phyloP scores from a whole-genome alignment of 306 rosid species.

The Vigna unguiculata region DNA sequence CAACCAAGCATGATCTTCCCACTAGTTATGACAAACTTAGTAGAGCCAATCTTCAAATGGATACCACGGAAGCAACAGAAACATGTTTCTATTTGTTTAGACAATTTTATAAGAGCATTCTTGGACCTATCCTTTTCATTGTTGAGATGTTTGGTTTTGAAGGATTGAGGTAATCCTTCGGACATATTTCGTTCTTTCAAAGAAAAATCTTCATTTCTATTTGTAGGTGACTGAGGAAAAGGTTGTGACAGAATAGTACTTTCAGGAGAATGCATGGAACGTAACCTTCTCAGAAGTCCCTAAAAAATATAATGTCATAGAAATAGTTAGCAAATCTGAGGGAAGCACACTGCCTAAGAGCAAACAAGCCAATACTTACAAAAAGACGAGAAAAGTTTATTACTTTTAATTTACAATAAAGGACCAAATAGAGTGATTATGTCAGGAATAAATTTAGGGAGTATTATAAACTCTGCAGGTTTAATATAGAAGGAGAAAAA shows the following conservation, averaged over 20 bases:
- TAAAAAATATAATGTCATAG: constrained; percentile 40
- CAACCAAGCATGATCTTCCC: constrained; percentile 68
- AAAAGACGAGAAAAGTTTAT: neutral
- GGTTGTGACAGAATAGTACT: constrained; percentile 56
- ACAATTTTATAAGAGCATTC: constrained; percentile 54
- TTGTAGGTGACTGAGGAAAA: constrained; percentile 38
- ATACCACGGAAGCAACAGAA: constrained; percentile 72
- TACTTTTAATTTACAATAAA: neutral
- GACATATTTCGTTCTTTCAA: constrained; percentile 39
- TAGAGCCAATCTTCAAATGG: constrained; percentile 70
- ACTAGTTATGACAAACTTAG: constrained; percentile 61
- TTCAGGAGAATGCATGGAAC: constrained; percentile 61
- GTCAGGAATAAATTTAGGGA: neutral
- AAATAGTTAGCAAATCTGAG: constrained; percentile 28
- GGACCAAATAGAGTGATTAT: neutral
- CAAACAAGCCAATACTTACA: constrained; percentile 15
- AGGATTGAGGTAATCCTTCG: constrained; percentile 44
- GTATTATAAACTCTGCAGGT: neutral
- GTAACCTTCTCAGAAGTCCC: constrained; percentile 74
- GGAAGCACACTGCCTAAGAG: neutral
- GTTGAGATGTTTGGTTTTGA: constrained; percentile 41
- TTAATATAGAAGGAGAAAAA: neutral
- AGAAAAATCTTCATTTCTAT: constrained; percentile 46
- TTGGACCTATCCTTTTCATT: constrained; percentile 45
- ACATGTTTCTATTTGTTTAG: constrained; percentile 63